Base-by-base conservation (phyloP, 1,139 yeast species). In the Debaryomycetaceae sp. region DNA sequence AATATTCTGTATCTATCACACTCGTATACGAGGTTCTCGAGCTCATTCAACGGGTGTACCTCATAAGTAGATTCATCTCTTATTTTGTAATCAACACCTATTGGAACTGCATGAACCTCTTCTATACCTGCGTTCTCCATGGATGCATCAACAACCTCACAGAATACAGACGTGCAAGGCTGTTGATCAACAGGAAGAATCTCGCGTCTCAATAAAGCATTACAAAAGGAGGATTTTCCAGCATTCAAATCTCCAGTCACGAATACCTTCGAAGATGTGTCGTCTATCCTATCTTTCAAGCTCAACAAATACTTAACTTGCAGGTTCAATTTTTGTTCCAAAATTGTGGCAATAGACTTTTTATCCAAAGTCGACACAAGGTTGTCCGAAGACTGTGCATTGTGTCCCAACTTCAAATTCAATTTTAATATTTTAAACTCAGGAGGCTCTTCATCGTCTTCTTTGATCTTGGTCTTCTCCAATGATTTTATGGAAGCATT, bases 161-260 rank as follows among this genome's bases (percentile, higher is more conserved):
- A 91, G 59, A 95, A 95, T 1, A 95, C 97, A 46, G 89, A 85
- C 0, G 99, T 95, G 57, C 98, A 91, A 1, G 99, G 99, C 58
- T 95, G 96, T 60, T 95, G 99, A 63, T 95, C 99, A 56, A 87
- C 96, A 0, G 99, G 99, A 41, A 93, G 70, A 1, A 95, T 66
- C 44, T 81, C 80, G 49, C 95, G 77, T 52, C 95, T 75, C 50
- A 95, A 69, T 41, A 95, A 70, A 0, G 97, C 95, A 60, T 95
- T 95, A 65, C 99, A 95, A 56, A 95, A 89, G 0, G 97, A 87
- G 1, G 97, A 89, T 60, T 95, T 95, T 5, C 99, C 99, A 0
- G 99, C 87, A 63, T 95, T 95, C 55, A 95, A 77, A 63, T 95
- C 99, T 40, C 99, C 99, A 2, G 99, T 95, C 35, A 95, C 91